These are phyloP conservation scores for Circinella umbellata DNA, from an alignment of 371 early-diverging fungal species.

Conservation along the genomic window DNA sequence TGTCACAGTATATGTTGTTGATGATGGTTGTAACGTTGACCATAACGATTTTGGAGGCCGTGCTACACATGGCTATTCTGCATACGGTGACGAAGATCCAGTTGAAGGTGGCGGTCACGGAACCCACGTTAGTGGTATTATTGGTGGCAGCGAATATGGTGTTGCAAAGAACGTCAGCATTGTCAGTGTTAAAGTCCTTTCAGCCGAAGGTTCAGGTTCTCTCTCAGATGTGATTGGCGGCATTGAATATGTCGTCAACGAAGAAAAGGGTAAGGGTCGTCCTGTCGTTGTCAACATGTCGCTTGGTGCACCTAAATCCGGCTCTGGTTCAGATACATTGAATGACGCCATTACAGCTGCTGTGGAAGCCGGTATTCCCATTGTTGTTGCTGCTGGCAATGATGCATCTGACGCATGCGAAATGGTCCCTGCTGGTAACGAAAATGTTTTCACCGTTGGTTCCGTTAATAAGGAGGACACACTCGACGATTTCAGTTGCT, in stretches of 20 bases:
- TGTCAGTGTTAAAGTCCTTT: slow-evolving; percentile 87
- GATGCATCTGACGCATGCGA: slow-evolving; percentile 66
- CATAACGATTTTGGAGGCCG: slow-evolving; percentile 67
- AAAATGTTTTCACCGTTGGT: slow-evolving; percentile 71
- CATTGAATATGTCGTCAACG: slow-evolving; percentile 65
- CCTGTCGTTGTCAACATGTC: slow-evolving; percentile 66
- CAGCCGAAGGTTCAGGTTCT: slow-evolving; percentile 66
- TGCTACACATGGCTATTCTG: slow-evolving; percentile 62
- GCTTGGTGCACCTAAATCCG: slow-evolving; percentile 42
- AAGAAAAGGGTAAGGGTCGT: slow-evolving; percentile 36
- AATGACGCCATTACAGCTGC: slow-evolving; percentile 52
- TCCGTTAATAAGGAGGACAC: slow-evolving; percentile 56
- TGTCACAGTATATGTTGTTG: slow-evolving; percentile 61
- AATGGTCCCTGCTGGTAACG: slow-evolving; percentile 68
- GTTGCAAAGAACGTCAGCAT: slow-evolving; percentile 88
- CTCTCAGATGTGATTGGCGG: slow-evolving; percentile 73
- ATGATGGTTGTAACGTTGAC: slow-evolving; percentile 44
- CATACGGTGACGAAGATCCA: slow-evolving; percentile 54
- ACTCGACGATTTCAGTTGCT: slow-evolving; percentile 53
- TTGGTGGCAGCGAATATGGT: slow-evolving; percentile 79
- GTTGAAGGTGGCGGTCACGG: slow-evolving; percentile 23
- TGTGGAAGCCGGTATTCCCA: slow-evolving; percentile 52
- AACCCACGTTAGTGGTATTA: slow-evolving; percentile 84
- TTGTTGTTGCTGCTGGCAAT: slow-evolving; percentile 85
- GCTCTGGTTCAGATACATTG: slow-evolving; percentile 22